Percentiles rank a stretch among this genome's conserved stretches.
These are phyloP conservation scores for Penicillium sp. DNA, from an alignment of 2,329 filamentous ascomycete species.

Conservation along the genomic window DNA sequence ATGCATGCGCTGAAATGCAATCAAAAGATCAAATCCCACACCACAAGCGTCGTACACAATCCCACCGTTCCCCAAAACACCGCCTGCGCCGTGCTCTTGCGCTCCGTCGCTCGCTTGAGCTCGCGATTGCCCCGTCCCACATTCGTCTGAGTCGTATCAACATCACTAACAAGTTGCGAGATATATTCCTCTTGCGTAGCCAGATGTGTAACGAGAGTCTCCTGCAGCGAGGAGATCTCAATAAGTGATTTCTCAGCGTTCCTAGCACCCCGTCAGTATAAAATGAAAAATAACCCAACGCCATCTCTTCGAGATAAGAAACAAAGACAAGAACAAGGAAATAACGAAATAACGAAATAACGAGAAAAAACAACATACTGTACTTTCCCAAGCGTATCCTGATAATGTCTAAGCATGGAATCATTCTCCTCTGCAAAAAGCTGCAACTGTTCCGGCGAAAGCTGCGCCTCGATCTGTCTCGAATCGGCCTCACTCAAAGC, in stretches of 20 bases:
- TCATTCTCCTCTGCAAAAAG: conserved; percentile 92
- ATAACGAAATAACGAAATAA: not conserved
- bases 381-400: conserved; percentile 91
- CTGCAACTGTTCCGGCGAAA: conserved; percentile 83
- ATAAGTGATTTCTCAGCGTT: conserved; percentile 85
- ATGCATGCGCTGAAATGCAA: not conserved
- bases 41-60: conserved; percentile 69
- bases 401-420: conserved; percentile 88
- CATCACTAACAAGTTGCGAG: conserved; percentile 81
- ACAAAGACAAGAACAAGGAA: not conserved
- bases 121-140: conserved; percentile 87
- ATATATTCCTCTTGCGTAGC: conserved; percentile 84
- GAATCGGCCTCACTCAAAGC: conserved; percentile 33
- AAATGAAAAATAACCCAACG: no score
- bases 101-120: conserved; percentile 75
- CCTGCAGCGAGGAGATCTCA: conserved; percentile 91
- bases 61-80: conserved; percentile 79
- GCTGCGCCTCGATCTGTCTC: conserved; percentile 52
- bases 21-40: conserved; percentile 70
- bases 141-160: conserved; percentile 77
- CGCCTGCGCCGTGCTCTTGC: conserved; percentile 69
- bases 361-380: conserved; percentile 62
- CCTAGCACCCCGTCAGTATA: conserved; percentile 45
- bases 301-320: no score
- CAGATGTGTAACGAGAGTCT: conserved; percentile 81